Evolutionary conservation across 2,329 filamentous ascomycete genomes (phyloP), one percentile per base, ranked within the genome.

Genomic region (Salinomyces thailandicus): DNA sequence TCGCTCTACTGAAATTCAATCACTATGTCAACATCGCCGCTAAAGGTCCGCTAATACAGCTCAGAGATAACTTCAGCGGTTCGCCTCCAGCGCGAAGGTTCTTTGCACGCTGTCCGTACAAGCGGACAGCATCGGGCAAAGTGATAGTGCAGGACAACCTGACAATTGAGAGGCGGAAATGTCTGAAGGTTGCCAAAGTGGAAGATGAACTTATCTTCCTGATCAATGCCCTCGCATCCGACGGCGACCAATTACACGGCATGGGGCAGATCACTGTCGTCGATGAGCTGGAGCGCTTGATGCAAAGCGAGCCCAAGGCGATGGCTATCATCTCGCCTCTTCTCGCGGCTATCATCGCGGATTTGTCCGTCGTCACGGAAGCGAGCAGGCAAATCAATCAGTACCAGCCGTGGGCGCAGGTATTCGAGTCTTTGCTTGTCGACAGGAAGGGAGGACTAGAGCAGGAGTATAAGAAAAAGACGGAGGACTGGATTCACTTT

Each of bases 231-330:
- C n/a, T n/a, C n/a, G n/a, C n/a, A n/a, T n/a, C n/a, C n/a, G n/a
- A n/a, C n/a, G n/a, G n/a, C n/a, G n/a, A n/a, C n/a, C n/a, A n/a
- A n/a, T n/a, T n/a, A n/a, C n/a, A n/a, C n/a, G n/a, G n/a, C n/a
- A n/a, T n/a, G 66, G 6, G 41, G 52, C 5, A 51, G 61, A 32
- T 38, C 44, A 47, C 49, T 4, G 18, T 67, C 1, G 41, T 72
- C 9, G 69, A 75, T 41, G 68, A 73, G 45, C 48, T 73, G 2
- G 66, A 68, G 16, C 61, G 64, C 5, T 52, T 70, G 3, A 38
- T 69, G 37, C 36, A 46, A 13, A 26, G 31, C 4, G 43, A 46
- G n/a, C 22, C 32, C 1, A 34, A 35, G 20, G 37, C 35, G 15
- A 44, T 38, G 16, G 14, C 22, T 0, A 16, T 45, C 5, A 18